phyloP scores from a whole-genome alignment of 1,284 basidiomycete genomes.

The Rhodofomes roseus region DNA sequence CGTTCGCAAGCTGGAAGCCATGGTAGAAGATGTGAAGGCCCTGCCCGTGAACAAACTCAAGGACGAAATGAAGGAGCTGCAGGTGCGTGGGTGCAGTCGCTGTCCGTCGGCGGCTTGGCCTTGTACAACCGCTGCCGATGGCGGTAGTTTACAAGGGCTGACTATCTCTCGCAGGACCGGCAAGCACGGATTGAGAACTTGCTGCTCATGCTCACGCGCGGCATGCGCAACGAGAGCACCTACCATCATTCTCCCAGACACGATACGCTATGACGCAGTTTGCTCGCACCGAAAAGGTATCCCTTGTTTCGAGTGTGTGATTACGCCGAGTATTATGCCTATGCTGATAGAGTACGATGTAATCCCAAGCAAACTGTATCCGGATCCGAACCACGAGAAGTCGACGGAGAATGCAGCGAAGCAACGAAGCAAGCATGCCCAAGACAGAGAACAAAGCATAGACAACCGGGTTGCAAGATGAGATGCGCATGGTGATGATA shows the following conservation, averaged over 20 bases:
- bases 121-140: neutral
- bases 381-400: neutral
- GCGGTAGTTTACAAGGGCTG: neutral
- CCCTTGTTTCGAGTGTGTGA: neutral
- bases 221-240: constrained; percentile 40
- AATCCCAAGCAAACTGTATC: neutral
- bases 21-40: constrained; percentile 58
- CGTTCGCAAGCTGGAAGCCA: constrained; percentile 50
- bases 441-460: neutral
- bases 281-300: neutral
- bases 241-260: constrained; percentile 25
- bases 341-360: neutral
- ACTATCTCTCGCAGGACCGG: constrained; percentile 47
- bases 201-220: constrained; percentile 44
- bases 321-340: neutral
- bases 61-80: constrained; percentile 78
- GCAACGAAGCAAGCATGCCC: constrained; percentile 1
- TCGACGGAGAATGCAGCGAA: neutral
- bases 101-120: neutral
- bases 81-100: constrained; percentile 40
- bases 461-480: neutral
- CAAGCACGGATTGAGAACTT: constrained; percentile 77
- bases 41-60: constrained; percentile 62
- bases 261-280: constrained; percentile 23
- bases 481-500: constrained; percentile 1